Conservation (phyloP, 768 basidiomycete species). For the Russula brevipes region DNA sequence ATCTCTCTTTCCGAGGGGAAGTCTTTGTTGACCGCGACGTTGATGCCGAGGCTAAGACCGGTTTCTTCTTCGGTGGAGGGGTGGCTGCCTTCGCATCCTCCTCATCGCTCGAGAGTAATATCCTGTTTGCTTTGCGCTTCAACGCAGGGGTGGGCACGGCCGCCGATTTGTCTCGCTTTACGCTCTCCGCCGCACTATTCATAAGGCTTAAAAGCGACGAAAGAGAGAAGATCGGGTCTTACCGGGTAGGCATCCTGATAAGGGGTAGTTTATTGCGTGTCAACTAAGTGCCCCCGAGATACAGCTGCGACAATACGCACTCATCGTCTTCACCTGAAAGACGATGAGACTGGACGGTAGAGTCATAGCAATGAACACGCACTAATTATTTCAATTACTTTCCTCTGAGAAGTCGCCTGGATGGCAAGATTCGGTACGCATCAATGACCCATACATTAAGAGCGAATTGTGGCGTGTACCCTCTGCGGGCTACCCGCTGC, state of each 20-base stretch:
- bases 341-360: neutral
- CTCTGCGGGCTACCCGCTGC: neutral
- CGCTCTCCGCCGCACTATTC: constrained; percentile 1
- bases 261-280: neutral
- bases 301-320: constrained; percentile 11
- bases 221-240: neutral
- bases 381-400: constrained; percentile 13
- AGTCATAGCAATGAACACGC: neutral
- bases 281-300: neutral
- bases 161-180: constrained; percentile 1
- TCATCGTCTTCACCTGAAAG: constrained; percentile 15
- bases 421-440: neutral
- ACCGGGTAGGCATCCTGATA: neutral
- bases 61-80: constrained; percentile 22
- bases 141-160: constrained; percentile 1
- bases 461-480: neutral
- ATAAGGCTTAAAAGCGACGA: neutral
- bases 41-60: neutral
- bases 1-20: constrained; percentile 24
- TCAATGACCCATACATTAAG: neutral
- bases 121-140: constrained; percentile 24
- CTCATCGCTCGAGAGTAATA: constrained; percentile 19
- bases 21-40: constrained; percentile 19
- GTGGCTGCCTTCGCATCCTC: constrained; percentile 24
- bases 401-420: constrained; percentile 1